Evolutionary conservation across 2,329 filamentous ascomycete species (phyloP).

Genomic region (Penicillium concentricum): DNA sequence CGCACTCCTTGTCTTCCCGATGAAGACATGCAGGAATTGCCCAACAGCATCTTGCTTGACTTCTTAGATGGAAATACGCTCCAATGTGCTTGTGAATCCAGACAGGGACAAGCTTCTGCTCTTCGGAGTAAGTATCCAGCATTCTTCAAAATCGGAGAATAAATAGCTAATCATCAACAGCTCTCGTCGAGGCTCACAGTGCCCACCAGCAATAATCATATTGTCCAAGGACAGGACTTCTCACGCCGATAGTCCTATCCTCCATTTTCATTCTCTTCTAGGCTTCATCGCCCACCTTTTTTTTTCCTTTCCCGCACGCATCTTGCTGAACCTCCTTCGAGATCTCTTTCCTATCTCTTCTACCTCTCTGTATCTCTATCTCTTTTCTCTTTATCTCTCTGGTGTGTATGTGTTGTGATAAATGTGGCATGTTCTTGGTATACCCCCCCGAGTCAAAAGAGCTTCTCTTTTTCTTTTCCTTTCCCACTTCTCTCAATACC

Average conservation of each 20-base stretch:
- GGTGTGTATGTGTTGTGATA: constrained; percentile 20
- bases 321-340: constrained; percentile 9
- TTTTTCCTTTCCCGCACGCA: constrained; percentile 1
- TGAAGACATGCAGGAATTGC: constrained; percentile 86
- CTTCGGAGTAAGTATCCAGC: constrained; percentile 48
- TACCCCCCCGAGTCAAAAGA: constrained; percentile 28
- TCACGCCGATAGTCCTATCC: not conserved
- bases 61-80: constrained; percentile 61
- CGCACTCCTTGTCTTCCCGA: constrained; percentile 76
- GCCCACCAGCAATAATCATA: constrained; percentile 29
- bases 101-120: constrained; percentile 52
- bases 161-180: constrained; percentile 26
- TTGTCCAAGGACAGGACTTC: constrained; percentile 6
- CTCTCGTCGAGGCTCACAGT: constrained; percentile 44
- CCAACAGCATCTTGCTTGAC: constrained; percentile 73
- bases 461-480: constrained; percentile 5
- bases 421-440: constrained; percentile 30
- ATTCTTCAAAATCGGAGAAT: not conserved
- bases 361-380: constrained; percentile 9
- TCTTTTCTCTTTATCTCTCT: constrained; percentile 9
- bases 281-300: not conserved
- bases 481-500: constrained; percentile 5
- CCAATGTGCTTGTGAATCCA: constrained; percentile 62
- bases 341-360: constrained; percentile 13
- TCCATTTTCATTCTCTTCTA: constrained; percentile 2